Conservation (phyloP, 768 basidiomycete genomes). For the Tulasnella sp. region DNA sequence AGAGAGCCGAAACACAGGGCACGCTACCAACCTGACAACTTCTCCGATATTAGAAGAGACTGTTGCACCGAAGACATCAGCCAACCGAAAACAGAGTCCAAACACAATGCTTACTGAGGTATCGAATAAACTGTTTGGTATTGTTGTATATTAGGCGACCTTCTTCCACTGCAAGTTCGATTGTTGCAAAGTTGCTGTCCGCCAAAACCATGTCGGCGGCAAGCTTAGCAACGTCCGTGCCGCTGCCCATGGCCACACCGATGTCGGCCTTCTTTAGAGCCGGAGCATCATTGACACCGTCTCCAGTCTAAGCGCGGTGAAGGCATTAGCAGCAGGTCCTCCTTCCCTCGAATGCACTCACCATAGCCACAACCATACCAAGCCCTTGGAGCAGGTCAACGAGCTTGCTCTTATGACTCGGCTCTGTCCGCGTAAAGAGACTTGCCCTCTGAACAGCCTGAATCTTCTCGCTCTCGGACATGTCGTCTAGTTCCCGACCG, state of each 20-base stretch:
- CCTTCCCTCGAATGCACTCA: conserved; percentile 24
- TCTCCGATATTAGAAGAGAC: conserved; percentile 22
- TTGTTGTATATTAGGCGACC: conserved; percentile 98
- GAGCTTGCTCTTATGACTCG: conserved; percentile 85
- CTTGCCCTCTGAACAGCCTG: conserved; percentile 76
- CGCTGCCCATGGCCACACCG: conserved; percentile 97
- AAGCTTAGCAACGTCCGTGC: conserved; percentile 95
- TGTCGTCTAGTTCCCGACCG: conserved; percentile 76
- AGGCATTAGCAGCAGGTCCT: background rate
- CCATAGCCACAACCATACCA: conserved; percentile 94
- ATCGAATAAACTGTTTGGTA: conserved; percentile 99
- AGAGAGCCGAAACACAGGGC: background rate
- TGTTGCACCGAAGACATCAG: conserved; percentile 15
- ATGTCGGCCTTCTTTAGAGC: conserved; percentile 96
- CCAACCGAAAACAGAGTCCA: background rate
- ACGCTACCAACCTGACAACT: conserved; percentile 23
- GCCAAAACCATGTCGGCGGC: conserved; percentile 97
- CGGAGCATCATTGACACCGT: conserved; percentile 97
- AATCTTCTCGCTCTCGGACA: conserved; percentile 70
- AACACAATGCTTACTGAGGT: conserved; percentile 55
- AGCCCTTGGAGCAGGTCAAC: conserved; percentile 87
- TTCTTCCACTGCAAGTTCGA: conserved; percentile 94
- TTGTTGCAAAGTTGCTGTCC: conserved; percentile 95
- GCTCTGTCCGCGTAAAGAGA: conserved; percentile 89
- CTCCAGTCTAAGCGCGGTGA: conserved; percentile 53